Conservation (phyloP, 2,329 filamentous ascomycete genomes). For the Aotearoamyces nothofagi region DNA sequence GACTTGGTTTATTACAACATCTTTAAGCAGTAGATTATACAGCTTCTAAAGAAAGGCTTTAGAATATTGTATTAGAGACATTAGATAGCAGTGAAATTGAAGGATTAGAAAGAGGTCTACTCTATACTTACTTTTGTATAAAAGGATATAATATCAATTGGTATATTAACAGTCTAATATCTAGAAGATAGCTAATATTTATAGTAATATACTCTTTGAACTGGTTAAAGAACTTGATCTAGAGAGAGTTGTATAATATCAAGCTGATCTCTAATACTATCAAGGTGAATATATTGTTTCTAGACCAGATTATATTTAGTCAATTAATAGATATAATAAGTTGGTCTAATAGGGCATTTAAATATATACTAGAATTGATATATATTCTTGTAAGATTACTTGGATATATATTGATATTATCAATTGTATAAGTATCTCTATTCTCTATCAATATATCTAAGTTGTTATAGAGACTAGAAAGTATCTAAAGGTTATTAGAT, state of each 20-base stretch:
- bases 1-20: no score
- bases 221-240: neutral
- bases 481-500: neutral
- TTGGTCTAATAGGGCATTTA: neutral
- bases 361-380: neutral
- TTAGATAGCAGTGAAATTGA: neutral
- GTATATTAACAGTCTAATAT: neutral
- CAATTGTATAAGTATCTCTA: neutral
- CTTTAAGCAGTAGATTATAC: no score
- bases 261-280: neutral
- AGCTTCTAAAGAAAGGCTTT: no score
- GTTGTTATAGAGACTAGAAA: neutral
- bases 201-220: neutral
- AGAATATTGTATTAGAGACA: neutral
- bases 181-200: neutral
- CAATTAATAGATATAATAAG: constrained; percentile 1
- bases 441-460: neutral
- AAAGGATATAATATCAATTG: neutral
- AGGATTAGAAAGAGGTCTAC: neutral
- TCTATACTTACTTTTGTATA: neutral
- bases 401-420: neutral
- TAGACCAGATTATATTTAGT: neutral
- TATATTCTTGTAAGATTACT: neutral
- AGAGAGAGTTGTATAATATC: neutral
- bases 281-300: neutral